These are phyloP conservation scores for Diplogelasinospora grovesii DNA, from an alignment of 495 filamentous ascomycete species.

Conservation along the genomic window DNA sequence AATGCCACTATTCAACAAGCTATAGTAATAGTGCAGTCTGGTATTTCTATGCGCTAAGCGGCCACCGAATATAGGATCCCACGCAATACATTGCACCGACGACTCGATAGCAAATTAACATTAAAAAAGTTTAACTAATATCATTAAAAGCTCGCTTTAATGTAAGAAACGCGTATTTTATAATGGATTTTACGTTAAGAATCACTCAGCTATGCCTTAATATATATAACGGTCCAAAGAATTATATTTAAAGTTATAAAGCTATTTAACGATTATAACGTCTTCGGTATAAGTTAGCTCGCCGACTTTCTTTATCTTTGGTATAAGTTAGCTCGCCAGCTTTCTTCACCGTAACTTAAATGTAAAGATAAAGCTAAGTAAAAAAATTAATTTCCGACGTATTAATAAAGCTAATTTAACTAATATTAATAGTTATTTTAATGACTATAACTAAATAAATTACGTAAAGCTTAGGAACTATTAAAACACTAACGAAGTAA, in stretches of 20 bases:
- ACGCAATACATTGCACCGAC: no score
- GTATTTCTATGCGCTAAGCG: no score
- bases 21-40: no score
- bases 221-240: background rate
- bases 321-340: no score
- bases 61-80: no score
- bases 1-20: no score
- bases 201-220: background rate
- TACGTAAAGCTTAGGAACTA: conserved; percentile 1
- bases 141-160: background rate
- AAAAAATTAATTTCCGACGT: background rate
- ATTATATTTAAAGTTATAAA: background rate
- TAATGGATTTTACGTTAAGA: background rate
- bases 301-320: no score
- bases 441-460: conserved; percentile 1
- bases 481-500: conserved; percentile 6
- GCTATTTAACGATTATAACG: background rate
- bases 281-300: background rate
- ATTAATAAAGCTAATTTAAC: background rate
- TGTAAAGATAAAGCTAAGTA: background rate
- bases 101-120: no score
- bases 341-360: background rate
- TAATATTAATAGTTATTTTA: conserved; percentile 4
- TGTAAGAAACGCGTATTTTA: background rate
- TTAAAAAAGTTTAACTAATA: background rate